These are phyloP conservation scores for Candida ulmi DNA, from an alignment of 805 yeast genomes.

Conservation along the genomic window DNA sequence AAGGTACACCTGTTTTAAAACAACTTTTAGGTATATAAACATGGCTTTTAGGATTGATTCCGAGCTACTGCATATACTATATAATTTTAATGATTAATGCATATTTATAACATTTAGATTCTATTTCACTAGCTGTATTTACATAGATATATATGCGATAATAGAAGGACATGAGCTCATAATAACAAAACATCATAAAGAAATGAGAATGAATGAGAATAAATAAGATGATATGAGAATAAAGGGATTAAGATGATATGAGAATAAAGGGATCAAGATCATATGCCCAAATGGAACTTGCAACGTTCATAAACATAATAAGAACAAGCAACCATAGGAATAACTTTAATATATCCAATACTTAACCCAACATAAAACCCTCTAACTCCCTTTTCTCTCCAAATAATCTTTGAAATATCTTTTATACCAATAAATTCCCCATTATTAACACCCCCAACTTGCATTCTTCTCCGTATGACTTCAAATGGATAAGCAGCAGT, in stretches of 20 bases:
- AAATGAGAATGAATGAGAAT: too few relatives aligned
- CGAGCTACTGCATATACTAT: too few relatives aligned
- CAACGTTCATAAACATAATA: conserved; percentile 89
- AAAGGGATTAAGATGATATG: too few relatives aligned
- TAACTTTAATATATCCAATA: conserved; percentile 91
- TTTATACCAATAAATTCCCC: conserved; percentile 52
- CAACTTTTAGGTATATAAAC: neutral
- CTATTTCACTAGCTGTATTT: too few relatives aligned
- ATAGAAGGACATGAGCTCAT: too few relatives aligned
- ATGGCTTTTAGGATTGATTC: too few relatives aligned
- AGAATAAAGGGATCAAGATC: too few relatives aligned
- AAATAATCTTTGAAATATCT: conserved; percentile 54
- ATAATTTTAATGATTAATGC: too few relatives aligned
- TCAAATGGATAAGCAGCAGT: conserved; percentile 97
- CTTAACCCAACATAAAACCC: conserved; percentile 94
- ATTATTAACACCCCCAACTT: conserved; percentile 75
- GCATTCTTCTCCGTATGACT: conserved; percentile 90
- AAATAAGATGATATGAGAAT: too few relatives aligned
- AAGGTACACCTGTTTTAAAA: conserved; percentile 18
- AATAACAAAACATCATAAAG: too few relatives aligned
- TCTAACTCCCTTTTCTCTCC: conserved; percentile 66
- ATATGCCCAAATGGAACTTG: conserved; percentile 63
- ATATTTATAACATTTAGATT: too few relatives aligned
- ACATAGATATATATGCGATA: too few relatives aligned
- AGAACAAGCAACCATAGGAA: conserved; percentile 96